Percentiles rank a stretch among this genome's conserved stretches.
phyloP scores from a whole-genome alignment of 1,284 basidiomycete genomes.

The Marasmius tenuissimus region DNA sequence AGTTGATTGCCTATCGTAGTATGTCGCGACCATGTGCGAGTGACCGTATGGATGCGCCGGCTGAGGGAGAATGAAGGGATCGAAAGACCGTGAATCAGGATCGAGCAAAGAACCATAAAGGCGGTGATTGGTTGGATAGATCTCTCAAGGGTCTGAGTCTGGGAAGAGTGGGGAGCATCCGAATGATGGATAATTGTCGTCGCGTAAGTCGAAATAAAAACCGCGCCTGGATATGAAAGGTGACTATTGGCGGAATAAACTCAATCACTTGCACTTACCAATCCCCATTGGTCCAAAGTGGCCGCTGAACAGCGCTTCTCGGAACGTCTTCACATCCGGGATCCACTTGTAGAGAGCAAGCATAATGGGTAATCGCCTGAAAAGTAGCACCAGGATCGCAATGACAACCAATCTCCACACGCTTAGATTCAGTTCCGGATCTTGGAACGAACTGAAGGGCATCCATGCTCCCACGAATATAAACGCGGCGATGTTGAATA shows the following conservation, averaged over 20 bases:
- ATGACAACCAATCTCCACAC: conserved; percentile 3
- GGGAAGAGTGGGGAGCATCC: background rate
- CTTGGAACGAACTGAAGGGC: conserved; percentile 76
- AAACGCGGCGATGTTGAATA: conserved; percentile 90
- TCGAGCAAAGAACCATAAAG: conserved; percentile 5
- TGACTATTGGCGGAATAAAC: background rate
- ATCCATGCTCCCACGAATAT: conserved; percentile 94
- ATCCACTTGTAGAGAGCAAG: conserved; percentile 4
- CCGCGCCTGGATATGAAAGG: background rate
- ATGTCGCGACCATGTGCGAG: conserved; percentile 7
- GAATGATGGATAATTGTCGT: background rate
- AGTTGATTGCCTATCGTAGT: background rate
- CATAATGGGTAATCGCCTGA: conserved; percentile 2
- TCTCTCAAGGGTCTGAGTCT: background rate
- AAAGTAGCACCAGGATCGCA: background rate
- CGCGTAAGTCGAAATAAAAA: conserved; percentile 6
- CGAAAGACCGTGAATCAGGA: conserved; percentile 2
- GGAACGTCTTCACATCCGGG: conserved; percentile 4
- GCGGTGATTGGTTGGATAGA: conserved; percentile 3
- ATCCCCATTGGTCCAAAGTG: conserved; percentile 7
- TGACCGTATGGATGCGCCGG: conserved; percentile 4
- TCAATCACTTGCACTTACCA: background rate
- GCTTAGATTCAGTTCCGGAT: background rate
- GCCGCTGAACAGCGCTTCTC: conserved; percentile 3
- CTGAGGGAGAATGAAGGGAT: conserved; percentile 6